phyloP scores from a whole-genome alignment of 202 grass and related monocot species.

The Schoenoplectus tabernaemontani region DNA sequence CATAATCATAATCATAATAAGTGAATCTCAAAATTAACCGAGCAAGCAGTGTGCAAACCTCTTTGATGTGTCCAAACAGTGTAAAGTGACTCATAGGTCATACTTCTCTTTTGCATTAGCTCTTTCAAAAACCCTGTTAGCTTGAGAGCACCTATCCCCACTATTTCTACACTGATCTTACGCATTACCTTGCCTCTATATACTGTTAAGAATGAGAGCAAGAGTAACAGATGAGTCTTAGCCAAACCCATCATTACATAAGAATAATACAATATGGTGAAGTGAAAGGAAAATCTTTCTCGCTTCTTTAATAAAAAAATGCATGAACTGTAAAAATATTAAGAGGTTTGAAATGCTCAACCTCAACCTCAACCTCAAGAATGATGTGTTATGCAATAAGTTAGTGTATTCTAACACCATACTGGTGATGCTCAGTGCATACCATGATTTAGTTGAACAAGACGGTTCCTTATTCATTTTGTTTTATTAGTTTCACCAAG shows the following conservation, averaged over 20 bases:
- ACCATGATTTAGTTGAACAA: no score
- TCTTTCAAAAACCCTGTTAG: constrained; percentile 93
- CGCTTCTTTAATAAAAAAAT: not conserved
- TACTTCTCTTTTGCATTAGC: constrained; percentile 60
- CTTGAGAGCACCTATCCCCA: constrained; percentile 79
- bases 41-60: constrained; percentile 35
- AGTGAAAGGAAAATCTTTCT: not conserved
- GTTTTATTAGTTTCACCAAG: no score
- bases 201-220: constrained; percentile 51
- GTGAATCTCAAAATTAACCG: not conserved
- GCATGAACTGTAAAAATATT: not conserved
- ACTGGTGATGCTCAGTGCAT: no score
- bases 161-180: constrained; percentile 76
- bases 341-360: not conserved
- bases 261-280: constrained; percentile 12
- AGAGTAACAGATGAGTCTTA: not conserved
- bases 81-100: constrained; percentile 65
- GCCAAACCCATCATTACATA: not conserved
- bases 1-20: no score
- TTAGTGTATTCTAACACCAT: no score
- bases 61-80: constrained; percentile 88
- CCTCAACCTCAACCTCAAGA: no score
- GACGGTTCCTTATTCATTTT: no score
- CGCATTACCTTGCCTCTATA: constrained; percentile 69
- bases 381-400: no score